Conservation (phyloP, 306 rosid genomes). For the Ormosia semicastrata region DNA sequence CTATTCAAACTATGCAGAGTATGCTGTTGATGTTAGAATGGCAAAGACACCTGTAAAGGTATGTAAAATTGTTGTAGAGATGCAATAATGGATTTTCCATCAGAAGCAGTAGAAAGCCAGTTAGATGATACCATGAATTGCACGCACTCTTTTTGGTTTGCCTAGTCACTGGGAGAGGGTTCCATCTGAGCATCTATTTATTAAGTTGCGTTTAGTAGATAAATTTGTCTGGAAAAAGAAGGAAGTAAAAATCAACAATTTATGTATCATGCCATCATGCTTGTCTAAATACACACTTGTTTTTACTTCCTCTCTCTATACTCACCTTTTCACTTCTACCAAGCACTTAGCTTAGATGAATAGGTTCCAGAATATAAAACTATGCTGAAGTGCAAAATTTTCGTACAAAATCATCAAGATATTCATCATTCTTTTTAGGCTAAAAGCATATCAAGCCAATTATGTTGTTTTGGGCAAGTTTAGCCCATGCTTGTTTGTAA, state of each 20-base stretch:
- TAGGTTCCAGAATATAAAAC: neutral
- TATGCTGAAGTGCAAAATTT: neutral
- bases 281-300: neutral
- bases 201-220: neutral
- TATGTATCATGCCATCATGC: neutral
- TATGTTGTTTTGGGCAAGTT: neutral
- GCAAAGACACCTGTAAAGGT: conserved; percentile 94
- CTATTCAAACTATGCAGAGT: conserved; percentile 88
- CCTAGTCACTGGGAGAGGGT: neutral
- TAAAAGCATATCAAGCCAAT: neutral
- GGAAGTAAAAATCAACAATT: conserved; percentile 3
- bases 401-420: neutral
- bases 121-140: neutral
- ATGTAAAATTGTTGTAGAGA: conserved; percentile 13
- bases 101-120: neutral
- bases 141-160: neutral
- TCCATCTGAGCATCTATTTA: neutral
- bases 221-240: neutral
- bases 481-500: conserved; percentile 3
- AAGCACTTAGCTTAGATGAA: neutral
- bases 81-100: conserved; percentile 11
- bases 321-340: conserved; percentile 4
- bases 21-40: conserved; percentile 80
- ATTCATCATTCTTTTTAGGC: neutral
- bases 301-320: conserved; percentile 5